Evolutionary conservation across 768 basidiomycete genomes (phyloP).

Genomic region (Crassisporium funariophilum): DNA sequence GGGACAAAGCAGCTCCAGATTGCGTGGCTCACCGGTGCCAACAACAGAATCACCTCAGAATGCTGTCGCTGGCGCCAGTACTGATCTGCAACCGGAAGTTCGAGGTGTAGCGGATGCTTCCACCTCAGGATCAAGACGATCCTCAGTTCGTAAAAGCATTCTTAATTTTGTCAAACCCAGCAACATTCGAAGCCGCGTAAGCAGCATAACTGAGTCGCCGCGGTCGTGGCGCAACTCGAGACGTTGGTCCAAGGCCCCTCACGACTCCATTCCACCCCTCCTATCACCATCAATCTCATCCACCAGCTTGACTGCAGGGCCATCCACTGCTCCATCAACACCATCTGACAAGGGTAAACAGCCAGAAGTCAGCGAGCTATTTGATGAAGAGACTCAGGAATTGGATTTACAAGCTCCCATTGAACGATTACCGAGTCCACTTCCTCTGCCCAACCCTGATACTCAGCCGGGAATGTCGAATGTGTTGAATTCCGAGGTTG

Average conservation of each 20-base stretch:
- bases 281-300: constrained; percentile 9
- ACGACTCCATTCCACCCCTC: constrained; percentile 13
- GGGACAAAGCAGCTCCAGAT: constrained; percentile 23
- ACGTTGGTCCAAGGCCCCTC: constrained; percentile 36
- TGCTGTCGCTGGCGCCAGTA: constrained; percentile 17
- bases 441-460: neutral
- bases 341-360: constrained; percentile 25
- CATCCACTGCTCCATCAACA: constrained; percentile 10
- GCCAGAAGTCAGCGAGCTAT: constrained; percentile 7
- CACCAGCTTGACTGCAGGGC: constrained; percentile 12
- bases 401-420: constrained; percentile 5
- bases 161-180: constrained; percentile 26
- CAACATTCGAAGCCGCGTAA: constrained; percentile 20
- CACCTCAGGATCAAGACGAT: constrained; percentile 21
- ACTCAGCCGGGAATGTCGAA: constrained; percentile 1
- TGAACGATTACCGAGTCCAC: constrained; percentile 11
- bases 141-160: constrained; percentile 25
- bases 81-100: constrained; percentile 13
- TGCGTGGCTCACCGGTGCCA: constrained; percentile 6
- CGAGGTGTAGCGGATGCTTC: constrained; percentile 6
- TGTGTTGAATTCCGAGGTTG: too few relatives aligned
- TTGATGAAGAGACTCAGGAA: constrained; percentile 17
- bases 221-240: constrained; percentile 28
- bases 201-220: constrained; percentile 9
- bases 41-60: constrained; percentile 6